Evolutionary conservation across 768 basidiomycete species (phyloP).

Genomic region (Tephrocybe sp.): DNA sequence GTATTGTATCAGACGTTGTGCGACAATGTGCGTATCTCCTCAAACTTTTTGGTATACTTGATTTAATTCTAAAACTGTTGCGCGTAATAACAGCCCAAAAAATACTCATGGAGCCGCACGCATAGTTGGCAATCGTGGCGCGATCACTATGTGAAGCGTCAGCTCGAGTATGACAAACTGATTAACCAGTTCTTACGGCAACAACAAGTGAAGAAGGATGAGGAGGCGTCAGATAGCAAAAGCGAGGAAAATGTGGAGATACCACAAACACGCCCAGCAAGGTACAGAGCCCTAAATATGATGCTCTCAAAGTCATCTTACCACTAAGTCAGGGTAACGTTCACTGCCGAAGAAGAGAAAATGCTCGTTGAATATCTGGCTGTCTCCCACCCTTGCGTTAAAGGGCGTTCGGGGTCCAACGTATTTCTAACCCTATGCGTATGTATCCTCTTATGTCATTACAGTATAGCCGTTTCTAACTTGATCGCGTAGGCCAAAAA

Average conservation of each 20-base stretch:
- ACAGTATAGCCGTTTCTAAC: too few species aligned
- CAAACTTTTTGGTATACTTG: not conserved
- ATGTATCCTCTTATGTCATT: too few species aligned
- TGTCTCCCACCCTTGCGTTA: too few species aligned
- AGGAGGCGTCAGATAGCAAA: not conserved
- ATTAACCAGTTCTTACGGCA: conserved; percentile 40
- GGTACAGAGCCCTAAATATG: too few species aligned
- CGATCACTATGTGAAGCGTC: conserved; percentile 51
- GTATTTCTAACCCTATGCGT: too few species aligned
- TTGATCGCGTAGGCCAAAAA: too few species aligned
- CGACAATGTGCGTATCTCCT: conserved; percentile 41
- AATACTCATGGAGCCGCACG: conserved; percentile 49
- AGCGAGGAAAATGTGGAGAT: not conserved
- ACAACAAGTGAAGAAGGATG: conserved; percentile 16
- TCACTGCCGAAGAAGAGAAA: too few species aligned
- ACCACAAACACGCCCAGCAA: too few species aligned
- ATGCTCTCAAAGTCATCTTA: too few species aligned
- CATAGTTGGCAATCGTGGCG: conserved; percentile 68
- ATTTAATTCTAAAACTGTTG: not conserved
- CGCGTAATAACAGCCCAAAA: not conserved
- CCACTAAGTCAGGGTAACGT: too few species aligned
- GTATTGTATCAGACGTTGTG: conserved; percentile 39
- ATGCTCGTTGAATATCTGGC: too few species aligned
- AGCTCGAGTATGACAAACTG: conserved; percentile 33
- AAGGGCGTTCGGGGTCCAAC: too few species aligned